These are phyloP conservation scores for Cladophialophora chaetospira DNA, from an alignment of 2,329 filamentous ascomycete species.

Conservation along the genomic window DNA sequence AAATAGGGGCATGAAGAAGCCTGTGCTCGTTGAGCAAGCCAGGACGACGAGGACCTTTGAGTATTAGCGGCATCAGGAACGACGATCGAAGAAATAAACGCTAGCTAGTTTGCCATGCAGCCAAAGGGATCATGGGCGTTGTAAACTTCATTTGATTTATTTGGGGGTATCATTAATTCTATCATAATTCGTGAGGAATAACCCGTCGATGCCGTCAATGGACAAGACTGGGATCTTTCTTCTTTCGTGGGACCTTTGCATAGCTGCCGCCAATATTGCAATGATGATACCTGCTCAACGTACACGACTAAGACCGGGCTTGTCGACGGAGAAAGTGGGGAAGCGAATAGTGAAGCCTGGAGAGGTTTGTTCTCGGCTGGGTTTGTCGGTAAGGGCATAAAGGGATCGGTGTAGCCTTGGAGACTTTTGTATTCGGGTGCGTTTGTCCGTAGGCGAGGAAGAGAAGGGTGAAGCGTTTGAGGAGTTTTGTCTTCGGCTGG, in stretches of 20 bases:
- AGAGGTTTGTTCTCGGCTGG: no score
- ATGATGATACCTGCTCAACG: neutral
- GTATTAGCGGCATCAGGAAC: neutral
- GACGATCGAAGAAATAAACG: neutral
- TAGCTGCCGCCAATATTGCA: neutral
- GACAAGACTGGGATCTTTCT: neutral
- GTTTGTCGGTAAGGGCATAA: no score
- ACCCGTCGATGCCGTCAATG: neutral
- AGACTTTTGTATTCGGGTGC: no score
- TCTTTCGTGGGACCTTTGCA: neutral
- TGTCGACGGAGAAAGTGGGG: neutral
- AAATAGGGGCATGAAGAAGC: no score
- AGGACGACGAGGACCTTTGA: no score
- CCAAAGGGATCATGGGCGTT: neutral
- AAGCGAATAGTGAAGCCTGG: neutral
- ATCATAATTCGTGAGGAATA: neutral
- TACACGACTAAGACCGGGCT: neutral
- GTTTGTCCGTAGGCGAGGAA: no score
- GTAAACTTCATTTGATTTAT: neutral
- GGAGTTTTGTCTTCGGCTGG: neutral
- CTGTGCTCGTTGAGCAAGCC: no score
- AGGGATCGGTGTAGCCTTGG: no score
- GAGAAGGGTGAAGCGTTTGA: no score
- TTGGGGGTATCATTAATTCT: neutral
- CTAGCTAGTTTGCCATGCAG: neutral